Base-by-base conservation (phyloP, 305 asterid genomes). In the Fraxinus paxiana region DNA sequence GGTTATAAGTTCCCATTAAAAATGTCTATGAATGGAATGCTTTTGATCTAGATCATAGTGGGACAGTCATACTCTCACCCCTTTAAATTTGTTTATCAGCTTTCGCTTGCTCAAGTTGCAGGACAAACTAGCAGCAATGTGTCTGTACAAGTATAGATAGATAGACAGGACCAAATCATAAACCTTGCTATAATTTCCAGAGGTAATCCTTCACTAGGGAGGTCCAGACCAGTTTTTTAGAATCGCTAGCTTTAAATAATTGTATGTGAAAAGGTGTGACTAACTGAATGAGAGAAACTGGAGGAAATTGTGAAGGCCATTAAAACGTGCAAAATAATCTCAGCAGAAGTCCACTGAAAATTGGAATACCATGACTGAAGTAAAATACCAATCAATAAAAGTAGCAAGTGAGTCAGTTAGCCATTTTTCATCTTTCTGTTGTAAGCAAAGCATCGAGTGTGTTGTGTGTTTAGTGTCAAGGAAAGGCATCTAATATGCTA, bases 61-160 rank as follows among this genome's bases (percentile, higher is more conserved):
- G 13, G 59, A 73, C 22, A 6, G 6, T 43, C 48, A 7, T 73
- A 73, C 37, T 78, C 30, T 56, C 77, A 80, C 8, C 6, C 43
- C 75, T 24, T 5, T 26, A 35, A 17, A 38, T 37, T 71, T 38
- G 41, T 18, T 46, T 20, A 71, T 46, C 80, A 51, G 69, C 71
- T 73, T 67, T 61, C 70, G 34, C 37, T 35, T 78, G 75, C 77
- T 77, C 18, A 67, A 43, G 76, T 48, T 61, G 76, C 48, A 79
- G 59, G 63, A 76, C 34, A 35, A 81, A 38, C 63, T 74, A 61
- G 33, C 34, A 61, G 28, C 71, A 61, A 26, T 10, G 9, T 65
- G 18, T 65, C 18, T 28, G 37, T 15, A 65, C 18, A 10, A 10
- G 34, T 24, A 24, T 63, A 63, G 72, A 63, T 7, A 10, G 72